A percentile compares a stretch with the other conserved stretches of the same genome.
phyloP scores from a whole-genome alignment of 441 rosid genomes.

The Populus hybrid region DNA sequence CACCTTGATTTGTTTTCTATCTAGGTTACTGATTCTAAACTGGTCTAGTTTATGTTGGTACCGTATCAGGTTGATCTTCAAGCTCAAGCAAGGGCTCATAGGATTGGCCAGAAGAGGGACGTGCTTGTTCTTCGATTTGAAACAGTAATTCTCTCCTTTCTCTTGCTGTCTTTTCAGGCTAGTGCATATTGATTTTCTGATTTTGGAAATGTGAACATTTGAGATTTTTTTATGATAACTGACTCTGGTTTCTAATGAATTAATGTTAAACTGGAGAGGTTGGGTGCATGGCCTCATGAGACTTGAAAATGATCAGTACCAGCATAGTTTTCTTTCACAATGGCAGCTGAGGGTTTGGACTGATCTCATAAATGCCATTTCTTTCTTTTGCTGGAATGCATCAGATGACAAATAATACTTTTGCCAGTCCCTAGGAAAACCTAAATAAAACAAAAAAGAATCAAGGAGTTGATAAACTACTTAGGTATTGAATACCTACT shows the following conservation, averaged over 20 bases:
- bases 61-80: conserved; percentile 83
- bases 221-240: background rate
- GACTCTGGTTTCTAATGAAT: background rate
- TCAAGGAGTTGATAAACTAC: background rate
- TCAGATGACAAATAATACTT: background rate
- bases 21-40: conserved; percentile 9
- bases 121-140: conserved; percentile 96
- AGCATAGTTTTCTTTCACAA: background rate
- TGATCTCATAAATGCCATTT: background rate
- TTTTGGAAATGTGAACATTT: conserved; percentile 2
- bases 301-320: background rate
- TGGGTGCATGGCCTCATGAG: background rate
- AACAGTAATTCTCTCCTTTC: conserved; percentile 47
- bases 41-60: conserved; percentile 9
- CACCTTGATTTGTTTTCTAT: conserved; percentile 10
- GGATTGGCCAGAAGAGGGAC: conserved; percentile 97
- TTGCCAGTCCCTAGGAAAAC: background rate
- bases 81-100: conserved; percentile 98
- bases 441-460: background rate
- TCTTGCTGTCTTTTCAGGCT: conserved; percentile 3
- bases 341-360: conserved; percentile 2
- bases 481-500: background rate
- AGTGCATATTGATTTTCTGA: conserved; percentile 12
- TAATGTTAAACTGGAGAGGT: background rate
- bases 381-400: background rate